Percentiles rank a stretch among this genome's conserved stretches.
Evolutionary conservation across 495 filamentous ascomycete genomes (phyloP).

Genomic region (Beverwykella pulmonaria): DNA sequence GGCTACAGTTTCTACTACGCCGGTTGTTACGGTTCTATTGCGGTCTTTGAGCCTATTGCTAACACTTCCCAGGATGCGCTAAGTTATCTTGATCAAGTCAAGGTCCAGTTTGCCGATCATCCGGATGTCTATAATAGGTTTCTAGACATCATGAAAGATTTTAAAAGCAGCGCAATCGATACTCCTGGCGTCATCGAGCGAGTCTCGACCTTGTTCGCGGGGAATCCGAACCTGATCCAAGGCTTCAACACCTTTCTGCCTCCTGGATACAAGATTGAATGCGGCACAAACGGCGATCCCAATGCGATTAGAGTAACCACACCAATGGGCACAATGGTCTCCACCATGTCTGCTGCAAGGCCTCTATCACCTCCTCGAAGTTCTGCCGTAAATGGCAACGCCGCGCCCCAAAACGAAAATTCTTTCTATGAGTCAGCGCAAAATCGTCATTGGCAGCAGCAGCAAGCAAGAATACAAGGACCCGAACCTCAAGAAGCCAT

Average conservation of each 20-base stretch:
- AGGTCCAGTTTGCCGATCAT: conserved; percentile 95
- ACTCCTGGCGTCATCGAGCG: conserved; percentile 97
- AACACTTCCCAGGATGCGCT: conserved; percentile 72
- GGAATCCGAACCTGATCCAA: conserved; percentile 94
- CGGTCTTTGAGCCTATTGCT: not conserved
- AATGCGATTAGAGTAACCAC: conserved; percentile 97
- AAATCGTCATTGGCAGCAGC: conserved; percentile 30
- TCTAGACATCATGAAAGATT: conserved; percentile 99
- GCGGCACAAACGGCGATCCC: conserved; percentile 85
- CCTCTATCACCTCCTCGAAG: conserved; percentile 53
- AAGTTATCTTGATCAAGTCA: conserved; percentile 97
- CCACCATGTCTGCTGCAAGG: conserved; percentile 57
- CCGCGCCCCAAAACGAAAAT: conserved; percentile 23
- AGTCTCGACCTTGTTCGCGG: conserved; percentile 94
- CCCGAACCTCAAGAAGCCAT: conserved; percentile 37
- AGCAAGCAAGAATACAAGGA: conserved; percentile 23
- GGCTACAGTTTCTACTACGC: not conserved
- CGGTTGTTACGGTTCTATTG: not conserved
- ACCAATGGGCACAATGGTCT: conserved; percentile 77
- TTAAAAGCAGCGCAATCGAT: conserved; percentile 99
- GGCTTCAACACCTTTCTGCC: conserved; percentile 99
- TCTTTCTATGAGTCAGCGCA: conserved; percentile 34
- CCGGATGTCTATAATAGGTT: conserved; percentile 98
- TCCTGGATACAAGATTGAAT: conserved; percentile 96
- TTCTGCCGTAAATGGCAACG: conserved; percentile 38